phyloP scores from a whole-genome alignment of 768 basidiomycete genomes.

The Coprinopsis cinerea region DNA sequence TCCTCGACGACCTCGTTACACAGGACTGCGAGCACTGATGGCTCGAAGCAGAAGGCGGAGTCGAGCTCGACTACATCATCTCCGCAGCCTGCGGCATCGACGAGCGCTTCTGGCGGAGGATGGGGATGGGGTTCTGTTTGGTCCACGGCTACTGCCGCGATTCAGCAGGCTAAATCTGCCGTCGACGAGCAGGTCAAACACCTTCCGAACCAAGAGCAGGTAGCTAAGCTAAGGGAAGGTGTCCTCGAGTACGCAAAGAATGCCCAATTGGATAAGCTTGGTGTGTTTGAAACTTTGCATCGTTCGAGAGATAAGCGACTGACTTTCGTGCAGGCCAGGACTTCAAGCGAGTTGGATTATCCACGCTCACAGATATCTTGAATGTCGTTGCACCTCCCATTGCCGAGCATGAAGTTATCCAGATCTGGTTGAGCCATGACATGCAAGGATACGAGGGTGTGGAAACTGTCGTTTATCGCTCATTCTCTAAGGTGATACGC shows the following conservation, averaged over 20 bases:
- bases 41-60: slow-evolving; percentile 13
- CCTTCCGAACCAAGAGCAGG: slow-evolving; percentile 80
- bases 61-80: no score
- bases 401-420: slow-evolving; percentile 95
- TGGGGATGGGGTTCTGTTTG: slow-evolving; percentile 92
- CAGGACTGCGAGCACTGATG: slow-evolving; percentile 24
- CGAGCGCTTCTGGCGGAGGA: slow-evolving; percentile 21
- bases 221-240: slow-evolving; percentile 83
- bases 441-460: slow-evolving; percentile 97
- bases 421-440: slow-evolving; percentile 93
- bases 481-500: slow-evolving; percentile 59
- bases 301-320: slow-evolving; percentile 4
- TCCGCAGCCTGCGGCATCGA: slow-evolving; percentile 6
- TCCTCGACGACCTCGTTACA: slow-evolving; percentile 36
- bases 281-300: slow-evolving; percentile 42
- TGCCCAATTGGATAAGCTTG: slow-evolving; percentile 84
- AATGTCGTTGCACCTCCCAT: slow-evolving; percentile 98
- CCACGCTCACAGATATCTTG: slow-evolving; percentile 85
- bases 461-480: slow-evolving; percentile 88
- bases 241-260: slow-evolving; percentile 84
- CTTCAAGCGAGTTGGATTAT: slow-evolving; percentile 81
- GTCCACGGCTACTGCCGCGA: slow-evolving; percentile 77
- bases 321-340: slow-evolving; percentile 61
- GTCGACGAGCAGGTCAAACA: slow-evolving; percentile 94
- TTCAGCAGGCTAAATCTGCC: slow-evolving; percentile 80